These are phyloP conservation scores for Mycosphaerelloides madeirae DNA, from an alignment of 2,329 filamentous ascomycete species.

Conservation along the genomic window DNA sequence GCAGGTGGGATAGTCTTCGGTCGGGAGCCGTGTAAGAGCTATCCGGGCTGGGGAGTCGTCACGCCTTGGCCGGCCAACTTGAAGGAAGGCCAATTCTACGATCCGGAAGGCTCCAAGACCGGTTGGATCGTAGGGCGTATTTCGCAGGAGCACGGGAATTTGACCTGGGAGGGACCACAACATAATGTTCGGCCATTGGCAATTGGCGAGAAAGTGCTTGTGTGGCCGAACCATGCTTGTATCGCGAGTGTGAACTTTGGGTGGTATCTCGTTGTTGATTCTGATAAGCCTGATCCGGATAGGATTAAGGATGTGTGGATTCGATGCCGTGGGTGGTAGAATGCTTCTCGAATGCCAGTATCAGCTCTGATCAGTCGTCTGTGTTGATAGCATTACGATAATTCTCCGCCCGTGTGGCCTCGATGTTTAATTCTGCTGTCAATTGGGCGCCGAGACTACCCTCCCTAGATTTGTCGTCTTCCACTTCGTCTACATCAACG, in stretches of 20 bases:
- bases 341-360: background rate
- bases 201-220: conserved; percentile 62
- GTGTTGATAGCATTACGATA: conserved; percentile 10
- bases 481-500: conserved; percentile 18
- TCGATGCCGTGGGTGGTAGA: conserved; percentile 64
- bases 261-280: conserved; percentile 72
- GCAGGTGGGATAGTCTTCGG: conserved; percentile 67
- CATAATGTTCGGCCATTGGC: conserved; percentile 45
- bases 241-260: conserved; percentile 67
- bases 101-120: conserved; percentile 37
- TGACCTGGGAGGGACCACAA: conserved; percentile 53
- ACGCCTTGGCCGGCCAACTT: conserved; percentile 54
- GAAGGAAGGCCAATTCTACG: conserved; percentile 29
- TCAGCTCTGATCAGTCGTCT: conserved; percentile 13
- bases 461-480: conserved; percentile 17
- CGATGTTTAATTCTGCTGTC: conserved; percentile 24
- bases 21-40: conserved; percentile 66
- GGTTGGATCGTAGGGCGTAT: conserved; percentile 67
- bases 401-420: conserved; percentile 17
- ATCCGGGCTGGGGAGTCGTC: conserved; percentile 67
- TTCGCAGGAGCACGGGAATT: conserved; percentile 73
- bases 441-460: conserved; percentile 25
- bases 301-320: conserved; percentile 69
- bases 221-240: conserved; percentile 81
- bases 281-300: conserved; percentile 52